Conservation (phyloP, 1,139 yeast species). For the Lodderomyces parapsilosis region DNA sequence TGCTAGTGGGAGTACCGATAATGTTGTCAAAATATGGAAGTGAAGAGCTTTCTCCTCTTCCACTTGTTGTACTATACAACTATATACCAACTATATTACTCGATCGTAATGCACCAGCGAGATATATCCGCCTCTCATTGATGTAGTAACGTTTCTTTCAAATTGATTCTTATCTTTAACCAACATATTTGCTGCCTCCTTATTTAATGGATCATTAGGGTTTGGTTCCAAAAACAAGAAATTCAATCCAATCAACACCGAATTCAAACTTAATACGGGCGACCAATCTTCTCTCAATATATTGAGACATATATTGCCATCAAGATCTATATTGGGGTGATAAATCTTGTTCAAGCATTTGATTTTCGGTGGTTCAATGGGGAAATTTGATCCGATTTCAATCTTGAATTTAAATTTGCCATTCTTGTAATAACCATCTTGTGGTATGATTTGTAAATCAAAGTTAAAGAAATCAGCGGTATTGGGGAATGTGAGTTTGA, state of each 20-base stretch:
- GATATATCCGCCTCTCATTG: slow-evolving; percentile 75
- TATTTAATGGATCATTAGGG: slow-evolving; percentile 88
- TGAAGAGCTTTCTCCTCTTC: slow-evolving; percentile 13
- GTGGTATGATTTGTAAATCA: slow-evolving; percentile 62
- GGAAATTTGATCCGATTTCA: slow-evolving; percentile 68
- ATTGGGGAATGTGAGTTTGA: slow-evolving; percentile 55
- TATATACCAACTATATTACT: slow-evolving; percentile 31
- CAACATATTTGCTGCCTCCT: slow-evolving; percentile 79
- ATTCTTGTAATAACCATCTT: slow-evolving; percentile 72
- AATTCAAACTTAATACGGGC: slow-evolving; percentile 81
- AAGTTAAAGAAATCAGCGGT: slow-evolving; percentile 61
- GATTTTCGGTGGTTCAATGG: slow-evolving; percentile 91
- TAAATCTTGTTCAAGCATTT: slow-evolving; percentile 70
- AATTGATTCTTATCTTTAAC: slow-evolving; percentile 58
- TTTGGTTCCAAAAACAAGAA: slow-evolving; percentile 89
- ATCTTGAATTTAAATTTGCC: slow-evolving; percentile 73
- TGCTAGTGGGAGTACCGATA: slow-evolving; percentile 62
- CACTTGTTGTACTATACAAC: background rate
- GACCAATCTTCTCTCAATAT: slow-evolving; percentile 95
- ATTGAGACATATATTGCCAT: slow-evolving; percentile 90
- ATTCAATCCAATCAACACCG: slow-evolving; percentile 81
- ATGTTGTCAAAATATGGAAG: slow-evolving; percentile 52
- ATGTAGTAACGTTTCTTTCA: slow-evolving; percentile 51
- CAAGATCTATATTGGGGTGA: slow-evolving; percentile 90
- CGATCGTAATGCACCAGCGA: slow-evolving; percentile 62